A percentile compares a stretch with the other conserved stretches of the same genome.
phyloP scores from a whole-genome alignment of 805 yeast genomes.

The Candida odintsovae region DNA sequence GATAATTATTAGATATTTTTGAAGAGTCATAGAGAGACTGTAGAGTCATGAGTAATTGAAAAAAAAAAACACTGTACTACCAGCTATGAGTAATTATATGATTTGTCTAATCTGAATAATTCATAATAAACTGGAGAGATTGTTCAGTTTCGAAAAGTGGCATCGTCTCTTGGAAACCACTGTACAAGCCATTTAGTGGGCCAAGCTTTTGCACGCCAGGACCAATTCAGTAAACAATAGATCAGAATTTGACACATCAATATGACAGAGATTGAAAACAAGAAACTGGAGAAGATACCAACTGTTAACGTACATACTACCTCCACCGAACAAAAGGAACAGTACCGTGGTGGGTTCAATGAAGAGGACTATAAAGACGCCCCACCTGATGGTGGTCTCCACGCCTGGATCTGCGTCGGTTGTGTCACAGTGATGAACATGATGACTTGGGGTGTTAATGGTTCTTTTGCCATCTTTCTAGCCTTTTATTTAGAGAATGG shows the following conservation, averaged over 20 bases:
- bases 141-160: too few relatives aligned
- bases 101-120: too few relatives aligned
- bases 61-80: too few relatives aligned
- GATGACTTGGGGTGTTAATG: constrained; percentile 32
- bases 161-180: too few relatives aligned
- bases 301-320: not conserved
- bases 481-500: constrained; percentile 37
- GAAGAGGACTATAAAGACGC: constrained; percentile 29
- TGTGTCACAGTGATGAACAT: constrained; percentile 27
- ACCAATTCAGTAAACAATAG: not conserved
- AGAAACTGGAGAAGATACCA: not conserved
- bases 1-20: too few relatives aligned
- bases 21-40: too few relatives aligned
- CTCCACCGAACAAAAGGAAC: constrained; percentile 2
- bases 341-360: constrained; percentile 13
- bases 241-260: not conserved
- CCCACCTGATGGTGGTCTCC: constrained; percentile 39
- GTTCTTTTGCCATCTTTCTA: constrained; percentile 50
- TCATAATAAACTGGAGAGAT: too few relatives aligned
- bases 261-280: not conserved
- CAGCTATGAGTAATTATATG: too few relatives aligned
- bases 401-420: constrained; percentile 43
- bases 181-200: too few relatives aligned
- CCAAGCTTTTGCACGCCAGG: too few relatives aligned
- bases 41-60: too few relatives aligned